phyloP scores from a whole-genome alignment of 2,329 filamentous ascomycete genomes.

The Cladosporium sp. region DNA sequence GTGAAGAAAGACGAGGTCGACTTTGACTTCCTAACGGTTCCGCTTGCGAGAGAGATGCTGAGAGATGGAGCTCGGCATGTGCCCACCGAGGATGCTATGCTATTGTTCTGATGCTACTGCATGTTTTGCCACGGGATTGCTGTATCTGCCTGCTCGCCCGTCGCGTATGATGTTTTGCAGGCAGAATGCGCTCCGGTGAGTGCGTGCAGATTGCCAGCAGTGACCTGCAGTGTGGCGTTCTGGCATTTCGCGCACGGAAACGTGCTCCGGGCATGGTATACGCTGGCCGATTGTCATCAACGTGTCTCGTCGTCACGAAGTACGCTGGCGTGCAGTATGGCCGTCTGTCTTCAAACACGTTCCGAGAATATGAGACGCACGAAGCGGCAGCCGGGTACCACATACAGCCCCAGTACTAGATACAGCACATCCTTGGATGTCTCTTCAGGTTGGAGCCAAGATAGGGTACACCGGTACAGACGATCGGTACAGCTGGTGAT shows the following conservation, averaged over 20 bases:
- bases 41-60: not conserved
- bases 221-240: not conserved
- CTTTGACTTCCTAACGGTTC: not conserved
- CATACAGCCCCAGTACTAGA: not conserved
- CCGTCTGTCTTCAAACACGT: not conserved
- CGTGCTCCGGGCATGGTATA: not conserved
- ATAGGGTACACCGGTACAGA: not conserved
- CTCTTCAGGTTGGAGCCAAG: constrained; percentile 4
- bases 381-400: not conserved
- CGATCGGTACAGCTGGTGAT: constrained; percentile 16
- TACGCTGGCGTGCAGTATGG: not conserved
- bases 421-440: not conserved
- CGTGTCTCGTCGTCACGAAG: not conserved
- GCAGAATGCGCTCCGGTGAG: constrained; percentile 13
- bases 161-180: constrained; percentile 16
- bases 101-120: not conserved
- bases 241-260: not conserved
- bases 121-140: not conserved
- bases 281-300: not conserved
- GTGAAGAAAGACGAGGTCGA: constrained; percentile 7
- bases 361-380: not conserved
- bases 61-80: not conserved
- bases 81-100: not conserved
- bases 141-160: not conserved
- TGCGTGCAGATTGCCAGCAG: constrained; percentile 12